Conservation (phyloP, 768 basidiomycete species). For the Kwoniella pini region DNA sequence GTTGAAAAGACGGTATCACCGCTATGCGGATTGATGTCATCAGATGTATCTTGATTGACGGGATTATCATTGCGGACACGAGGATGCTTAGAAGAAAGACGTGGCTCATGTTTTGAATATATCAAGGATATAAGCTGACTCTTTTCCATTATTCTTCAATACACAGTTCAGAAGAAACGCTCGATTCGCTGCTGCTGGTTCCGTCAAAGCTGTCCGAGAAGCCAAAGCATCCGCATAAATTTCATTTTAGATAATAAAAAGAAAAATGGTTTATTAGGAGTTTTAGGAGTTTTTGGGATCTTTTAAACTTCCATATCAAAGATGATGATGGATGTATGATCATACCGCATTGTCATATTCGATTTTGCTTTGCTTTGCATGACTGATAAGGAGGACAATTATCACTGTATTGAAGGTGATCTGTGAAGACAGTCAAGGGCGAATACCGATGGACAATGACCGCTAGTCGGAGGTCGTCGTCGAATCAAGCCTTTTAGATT, state of each 20-base stretch:
- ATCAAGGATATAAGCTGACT: neutral
- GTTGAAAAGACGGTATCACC: too few relatives aligned
- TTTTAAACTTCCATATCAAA: neutral
- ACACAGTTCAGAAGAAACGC: conserved; percentile 55
- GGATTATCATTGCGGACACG: too few relatives aligned
- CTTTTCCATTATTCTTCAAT: neutral
- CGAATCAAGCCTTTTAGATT: too few relatives aligned
- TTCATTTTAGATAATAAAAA: neutral
- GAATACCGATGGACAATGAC: too few relatives aligned
- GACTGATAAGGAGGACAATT: too few relatives aligned
- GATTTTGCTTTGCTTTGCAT: too few relatives aligned
- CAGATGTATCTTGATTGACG: too few relatives aligned
- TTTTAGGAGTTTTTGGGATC: neutral
- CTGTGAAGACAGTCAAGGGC: too few relatives aligned
- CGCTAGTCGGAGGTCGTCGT: too few relatives aligned
- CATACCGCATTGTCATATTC: neutral
- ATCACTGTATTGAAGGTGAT: too few relatives aligned
- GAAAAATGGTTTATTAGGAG: conserved; percentile 2
- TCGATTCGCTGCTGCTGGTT: conserved; percentile 51
- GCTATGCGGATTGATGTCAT: too few relatives aligned
- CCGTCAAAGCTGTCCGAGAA: conserved; percentile 50
- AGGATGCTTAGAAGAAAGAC: too few relatives aligned
- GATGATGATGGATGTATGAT: conserved; percentile 5
- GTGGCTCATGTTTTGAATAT: neutral
- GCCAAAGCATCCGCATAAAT: conserved; percentile 35